phyloP scores from a whole-genome alignment of 1,139 yeast species.

The Casaregolazyma lundiana region DNA sequence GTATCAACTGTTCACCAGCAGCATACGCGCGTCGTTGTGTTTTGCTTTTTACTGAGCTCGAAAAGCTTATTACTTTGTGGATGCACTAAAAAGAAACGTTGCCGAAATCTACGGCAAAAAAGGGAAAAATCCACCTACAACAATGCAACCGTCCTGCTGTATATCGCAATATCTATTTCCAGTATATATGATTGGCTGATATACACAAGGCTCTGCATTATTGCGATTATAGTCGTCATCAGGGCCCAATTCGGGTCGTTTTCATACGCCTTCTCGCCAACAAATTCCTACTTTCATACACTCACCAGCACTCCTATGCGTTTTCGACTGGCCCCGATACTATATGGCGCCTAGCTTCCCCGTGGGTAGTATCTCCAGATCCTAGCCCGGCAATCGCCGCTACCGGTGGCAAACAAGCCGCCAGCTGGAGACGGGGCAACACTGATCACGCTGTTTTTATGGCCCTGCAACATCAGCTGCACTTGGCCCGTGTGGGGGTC shows the following conservation, averaged over 20 bases:
- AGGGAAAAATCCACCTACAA: neutral
- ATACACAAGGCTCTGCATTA: too few species aligned
- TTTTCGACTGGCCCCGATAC: too few species aligned
- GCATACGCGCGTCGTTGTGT: too few species aligned
- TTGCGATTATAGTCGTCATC: too few species aligned
- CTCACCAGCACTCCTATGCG: too few species aligned
- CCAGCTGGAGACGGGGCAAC: constrained; percentile 85
- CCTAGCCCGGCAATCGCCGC: constrained; percentile 97
- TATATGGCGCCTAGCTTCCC: neutral
- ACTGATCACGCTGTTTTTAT: constrained; percentile 90
- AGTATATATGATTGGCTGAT: too few species aligned
- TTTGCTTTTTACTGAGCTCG: neutral
- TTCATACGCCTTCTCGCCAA: too few species aligned
- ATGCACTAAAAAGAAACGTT: neutral
- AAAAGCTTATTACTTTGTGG: neutral
- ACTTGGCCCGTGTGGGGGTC: constrained; percentile 91
- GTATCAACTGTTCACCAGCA: too few species aligned
- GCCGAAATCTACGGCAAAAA: neutral
- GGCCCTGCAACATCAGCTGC: constrained; percentile 93
- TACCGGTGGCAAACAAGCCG: constrained; percentile 90
- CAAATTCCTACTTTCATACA: too few species aligned
- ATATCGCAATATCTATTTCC: neutral
- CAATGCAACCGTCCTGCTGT: too few species aligned
- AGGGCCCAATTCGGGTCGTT: too few species aligned
- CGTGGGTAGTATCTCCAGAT: constrained; percentile 65